Base-by-base conservation (phyloP, 73 alveolate genomes). In the Paramecium biaurelia region DNA sequence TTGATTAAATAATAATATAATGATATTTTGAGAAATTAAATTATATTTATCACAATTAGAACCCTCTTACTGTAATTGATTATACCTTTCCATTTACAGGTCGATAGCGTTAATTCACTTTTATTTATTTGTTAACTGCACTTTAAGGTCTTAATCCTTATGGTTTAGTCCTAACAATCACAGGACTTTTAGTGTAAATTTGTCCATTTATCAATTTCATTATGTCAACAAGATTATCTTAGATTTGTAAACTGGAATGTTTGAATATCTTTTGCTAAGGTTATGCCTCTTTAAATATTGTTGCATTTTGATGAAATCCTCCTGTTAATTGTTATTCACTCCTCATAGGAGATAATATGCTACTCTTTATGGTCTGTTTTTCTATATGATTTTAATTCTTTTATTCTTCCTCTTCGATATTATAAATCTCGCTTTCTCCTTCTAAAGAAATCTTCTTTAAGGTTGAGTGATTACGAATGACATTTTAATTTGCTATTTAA, bases 131-230 rank as follows among this genome's bases (percentile, higher is more conserved):
- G 28, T 63, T 63, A 5, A 72, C 86, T 18, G 90, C 90, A 79
- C 76, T 79, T 11, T 79, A 45, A 37, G 90, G 74, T 79, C 90
- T 79, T 20, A 42, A 42, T 18, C 90, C 90, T 20, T 79, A 45
- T 12, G 42, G 32, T 45, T 79, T 79, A 0, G 90, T 79, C 12
- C 43, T 79, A 5, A 47, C 70, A 21, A 79, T 34, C 14, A 79
- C 20, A 41, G 90, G 90, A 79, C 76, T 79, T 38, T 72, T 72
- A 0, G 35, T 72, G 30, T 12, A 63, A 42, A 24, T 42, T 10
- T 42, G 30, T 20, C 56, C 90, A 14, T 42, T 42, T 2, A 79
- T 79, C 28, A 45, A 45, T 42, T 24, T 79, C 47, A 79, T 79
- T 9, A 79, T 42, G 1, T 79, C 70, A 24, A 2, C 76, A 0